Evolutionary conservation across 192 early-diverging fungal species (phyloP).

Genomic region (Obelidium mucronatum): DNA sequence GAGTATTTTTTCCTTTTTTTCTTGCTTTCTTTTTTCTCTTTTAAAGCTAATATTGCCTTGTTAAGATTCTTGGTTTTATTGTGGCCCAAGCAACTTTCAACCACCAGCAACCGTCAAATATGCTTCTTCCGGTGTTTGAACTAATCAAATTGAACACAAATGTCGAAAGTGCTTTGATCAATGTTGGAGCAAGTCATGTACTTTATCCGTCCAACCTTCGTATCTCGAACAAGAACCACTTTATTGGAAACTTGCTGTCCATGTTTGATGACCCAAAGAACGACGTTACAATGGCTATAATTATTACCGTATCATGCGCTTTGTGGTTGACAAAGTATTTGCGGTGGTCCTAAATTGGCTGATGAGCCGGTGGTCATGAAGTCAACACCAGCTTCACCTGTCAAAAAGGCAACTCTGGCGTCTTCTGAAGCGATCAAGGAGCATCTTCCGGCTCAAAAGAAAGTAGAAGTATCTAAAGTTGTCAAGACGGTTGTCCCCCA

Average conservation of each 20-base stretch:
- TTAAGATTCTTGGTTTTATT: slow-evolving; percentile 22
- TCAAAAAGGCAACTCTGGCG: not conserved
- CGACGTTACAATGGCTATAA: slow-evolving; percentile 13
- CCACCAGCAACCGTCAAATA: not conserved
- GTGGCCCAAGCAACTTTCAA: slow-evolving; percentile 20
- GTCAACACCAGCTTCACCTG: not conserved
- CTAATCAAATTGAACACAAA: not conserved
- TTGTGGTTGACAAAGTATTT: slow-evolving; percentile 16
- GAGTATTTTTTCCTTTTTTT: not conserved
- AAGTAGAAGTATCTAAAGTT: not conserved
- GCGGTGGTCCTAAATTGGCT: slow-evolving; percentile 11
- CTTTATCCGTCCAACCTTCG: not conserved
- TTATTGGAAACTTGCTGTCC: slow-evolving; percentile 13
- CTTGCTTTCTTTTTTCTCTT: not conserved
- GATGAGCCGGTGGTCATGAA: slow-evolving; percentile 1
- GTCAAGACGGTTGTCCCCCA: slow-evolving; percentile 20
- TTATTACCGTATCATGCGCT: slow-evolving; percentile 11
- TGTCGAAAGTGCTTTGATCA: slow-evolving; percentile 4
- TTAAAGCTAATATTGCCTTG: not conserved
- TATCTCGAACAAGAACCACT: slow-evolving; percentile 5
- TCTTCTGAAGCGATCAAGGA: no score
- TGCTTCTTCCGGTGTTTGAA: slow-evolving; percentile 17
- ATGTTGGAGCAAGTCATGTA: slow-evolving; percentile 1
- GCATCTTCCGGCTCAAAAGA: no score
- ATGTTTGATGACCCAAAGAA: slow-evolving; percentile 30